Evolutionary conservation across 2,329 filamentous ascomycete genomes (phyloP), one percentile per base, ranked within the genome.

Genomic region (Plenodomus biglobosus): DNA sequence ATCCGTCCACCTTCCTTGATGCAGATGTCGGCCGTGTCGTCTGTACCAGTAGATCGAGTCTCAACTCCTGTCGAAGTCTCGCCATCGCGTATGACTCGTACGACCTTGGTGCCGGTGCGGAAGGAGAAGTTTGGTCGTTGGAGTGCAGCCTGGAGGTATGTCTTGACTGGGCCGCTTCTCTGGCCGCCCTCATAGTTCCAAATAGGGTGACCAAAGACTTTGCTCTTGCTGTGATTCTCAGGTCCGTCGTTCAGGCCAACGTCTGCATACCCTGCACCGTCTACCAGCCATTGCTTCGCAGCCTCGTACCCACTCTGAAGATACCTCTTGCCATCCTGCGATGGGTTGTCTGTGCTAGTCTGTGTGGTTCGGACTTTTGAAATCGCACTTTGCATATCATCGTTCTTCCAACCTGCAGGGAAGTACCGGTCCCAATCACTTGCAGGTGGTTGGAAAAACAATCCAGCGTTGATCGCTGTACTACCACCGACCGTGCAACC

Each of bases 391-490:
- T 72, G 55, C 54, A 83, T 75, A 48, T 81, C 78, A 1, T 59
- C 61, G 38, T 73, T 77, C 59, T 79, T 80, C 80, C 80, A 82
- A 13, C 76, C 77, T 0, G 63, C 51, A 0, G 78, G 78, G 43
- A 76, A 76, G 41, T 78, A 80, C 7, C 72, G 62, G 55, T 81
- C 76, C 71, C 76, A 81, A 52, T 82, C 79, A 1, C 75, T 76
- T 1, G 76, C 74, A 0, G 79, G 79, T 5, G 79, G 79, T 50
- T 81, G 74, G 51, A 81, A 80, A 61, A 75, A 81, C 1, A 81
- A 61, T 8, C 78, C 78, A 5, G 79, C 79, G 46, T 82, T 82
- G 63, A 82, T 78, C 8, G 79, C 78, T 39, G 75, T 78, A 47
- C 73, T 76, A 8, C 79, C 79, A 4, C 79, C 79, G 13, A 81